These are phyloP conservation scores for Pseudocercospora eumusae DNA, from an alignment of 2,329 filamentous ascomycete genomes.

Conservation along the genomic window DNA sequence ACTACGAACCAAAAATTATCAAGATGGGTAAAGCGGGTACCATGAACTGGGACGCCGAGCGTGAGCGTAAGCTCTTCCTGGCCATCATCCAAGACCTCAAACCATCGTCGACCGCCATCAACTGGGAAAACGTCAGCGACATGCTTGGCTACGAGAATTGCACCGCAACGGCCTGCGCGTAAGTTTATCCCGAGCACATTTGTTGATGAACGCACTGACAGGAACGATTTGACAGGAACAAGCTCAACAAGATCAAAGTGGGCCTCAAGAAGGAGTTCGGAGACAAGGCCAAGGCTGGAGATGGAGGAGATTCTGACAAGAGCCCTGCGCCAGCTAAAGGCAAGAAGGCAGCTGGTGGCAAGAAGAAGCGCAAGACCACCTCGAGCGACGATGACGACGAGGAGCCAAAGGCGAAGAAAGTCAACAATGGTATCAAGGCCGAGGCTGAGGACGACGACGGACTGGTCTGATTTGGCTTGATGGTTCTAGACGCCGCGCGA, in stretches of 20 bases:
- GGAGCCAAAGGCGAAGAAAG: neutral
- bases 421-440: neutral
- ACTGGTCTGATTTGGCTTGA: neutral
- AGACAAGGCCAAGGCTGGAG: neutral
- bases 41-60: neutral
- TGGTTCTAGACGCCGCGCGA: neutral
- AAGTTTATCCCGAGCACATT: neutral
- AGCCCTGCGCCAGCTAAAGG: neutral
- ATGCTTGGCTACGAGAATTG: slow-evolving; percentile 2
- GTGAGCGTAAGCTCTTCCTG: slow-evolving; percentile 5
- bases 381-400: neutral
- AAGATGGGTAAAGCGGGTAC: neutral
- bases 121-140: neutral
- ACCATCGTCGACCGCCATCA: neutral
- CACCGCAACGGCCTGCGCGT: neutral
- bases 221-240: neutral
- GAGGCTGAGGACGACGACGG: slow-evolving; percentile 5
- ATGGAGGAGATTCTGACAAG: neutral
- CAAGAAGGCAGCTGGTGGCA: neutral
- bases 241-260: slow-evolving; percentile 5
- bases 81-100: neutral
- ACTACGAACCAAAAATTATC: neutral
- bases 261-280: neutral
- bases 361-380: slow-evolving; percentile 4
- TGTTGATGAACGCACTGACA: neutral